Evolutionary conservation across 1,284 basidiomycete species (phyloP).

Genomic region (Boletus hoseneyae): DNA sequence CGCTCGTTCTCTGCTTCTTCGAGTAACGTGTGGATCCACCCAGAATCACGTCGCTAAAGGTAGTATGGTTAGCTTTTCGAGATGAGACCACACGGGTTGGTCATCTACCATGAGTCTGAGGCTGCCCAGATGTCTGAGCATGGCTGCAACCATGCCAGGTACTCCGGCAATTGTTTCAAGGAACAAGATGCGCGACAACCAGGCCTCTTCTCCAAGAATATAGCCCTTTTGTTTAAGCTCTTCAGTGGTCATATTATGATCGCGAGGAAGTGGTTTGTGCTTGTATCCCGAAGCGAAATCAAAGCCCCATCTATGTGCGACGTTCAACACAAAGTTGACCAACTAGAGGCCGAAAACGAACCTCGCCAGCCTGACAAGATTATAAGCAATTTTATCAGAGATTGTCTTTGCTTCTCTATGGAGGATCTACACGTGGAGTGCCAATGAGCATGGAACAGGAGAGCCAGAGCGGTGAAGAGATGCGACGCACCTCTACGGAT

Average conservation of each 20-base stretch:
- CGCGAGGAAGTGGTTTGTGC: conserved; percentile 61
- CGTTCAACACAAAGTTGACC: conserved; percentile 8
- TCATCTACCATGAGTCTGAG: conserved; percentile 73
- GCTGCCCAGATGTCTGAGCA: conserved; percentile 79
- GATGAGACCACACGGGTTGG: conserved; percentile 3
- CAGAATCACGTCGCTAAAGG: conserved; percentile 75
- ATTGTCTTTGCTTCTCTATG: conserved; percentile 63
- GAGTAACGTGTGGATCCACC: conserved; percentile 83
- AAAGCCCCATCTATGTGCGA: conserved; percentile 52
- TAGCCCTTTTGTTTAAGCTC: conserved; percentile 73
- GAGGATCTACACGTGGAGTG: conserved; percentile 51
- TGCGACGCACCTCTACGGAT: conserved; percentile 56
- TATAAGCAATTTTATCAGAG: conserved; percentile 69
- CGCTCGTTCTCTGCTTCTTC: conserved; percentile 96
- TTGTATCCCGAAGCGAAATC: conserved; percentile 82
- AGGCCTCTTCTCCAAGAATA: conserved; percentile 69
- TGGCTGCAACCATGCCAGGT: conserved; percentile 92
- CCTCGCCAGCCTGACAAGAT: conserved; percentile 60
- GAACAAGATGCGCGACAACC: conserved; percentile 86
- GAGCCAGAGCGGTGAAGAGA: neutral
- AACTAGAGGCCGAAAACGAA: conserved; percentile 21
- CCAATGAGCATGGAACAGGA: neutral
- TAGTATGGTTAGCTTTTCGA: conserved; percentile 9
- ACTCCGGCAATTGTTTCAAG: conserved; percentile 91
- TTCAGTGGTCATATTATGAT: conserved; percentile 58